Evolutionary conservation across 2,329 filamentous ascomycete genomes (phyloP), one percentile per base, ranked within the genome.

Genomic region (Cordyceps farinosa): DNA sequence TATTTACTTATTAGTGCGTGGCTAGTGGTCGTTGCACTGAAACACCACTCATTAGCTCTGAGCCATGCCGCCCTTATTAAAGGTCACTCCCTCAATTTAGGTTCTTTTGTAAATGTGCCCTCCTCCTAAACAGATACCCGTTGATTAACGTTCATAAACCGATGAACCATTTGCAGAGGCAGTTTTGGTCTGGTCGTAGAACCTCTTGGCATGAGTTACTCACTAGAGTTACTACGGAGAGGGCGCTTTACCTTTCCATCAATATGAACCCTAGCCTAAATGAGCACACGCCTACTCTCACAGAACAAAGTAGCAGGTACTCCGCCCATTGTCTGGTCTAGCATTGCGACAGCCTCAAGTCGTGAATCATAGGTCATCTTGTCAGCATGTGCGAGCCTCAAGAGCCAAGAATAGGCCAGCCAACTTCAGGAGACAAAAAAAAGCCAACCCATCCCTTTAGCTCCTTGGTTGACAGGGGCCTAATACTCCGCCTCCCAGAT

Each of bases 381-480:
- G 34, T 54, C 51, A 54, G 30, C 51, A 54, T 54, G n/a, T 55
- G 52, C 36, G 52, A 55, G 52, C 52, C 52, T 44, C 38, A 5
- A 54, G 51, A 27, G 22, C 7, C 29, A 17, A 54, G 8, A 11
- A 32, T 17, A n/a, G 38, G 52, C 38, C 38, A 15, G 38, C 38
- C 11, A 13, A 40, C 15, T 40, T 40, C 38, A 40, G 10, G 3
- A 38, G 34, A 22, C 34, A 38, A 38, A 11, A 38, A 38, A 38
- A 13, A 40, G 13, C 38, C 38, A 40, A 40, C 11, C 38, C 38
- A 34, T 52, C 52, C 52, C 22, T 22, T 22, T 29, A 27, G 38
- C 6, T 5, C 44, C 22, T 50, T 29, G 38, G 52, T 55, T 6
- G 27, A 29, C 36, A 15, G 34, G 38, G 27, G 9, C 29, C 42